These are phyloP conservation scores for Dittrichia graveolens DNA, from an alignment of 129 eudicot genomes.

Conservation along the genomic window DNA sequence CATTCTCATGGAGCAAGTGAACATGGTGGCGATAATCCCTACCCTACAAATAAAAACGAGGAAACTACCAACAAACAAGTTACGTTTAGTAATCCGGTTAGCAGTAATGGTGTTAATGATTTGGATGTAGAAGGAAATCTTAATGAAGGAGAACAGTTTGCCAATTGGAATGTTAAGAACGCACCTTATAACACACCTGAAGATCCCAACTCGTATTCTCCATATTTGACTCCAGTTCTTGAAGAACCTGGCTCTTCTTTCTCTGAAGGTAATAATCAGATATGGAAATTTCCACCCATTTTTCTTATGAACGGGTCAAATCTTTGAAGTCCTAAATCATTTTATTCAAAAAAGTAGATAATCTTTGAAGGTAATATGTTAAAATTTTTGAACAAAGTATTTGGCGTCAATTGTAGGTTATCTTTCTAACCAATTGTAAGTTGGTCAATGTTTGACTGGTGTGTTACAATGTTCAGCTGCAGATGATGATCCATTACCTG, in stretches of 20 bases:
- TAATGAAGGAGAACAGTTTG: slow-evolving; percentile 59
- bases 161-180: slow-evolving; percentile 58
- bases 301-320: neutral
- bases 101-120: slow-evolving; percentile 48
- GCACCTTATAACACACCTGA: slow-evolving; percentile 48
- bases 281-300: slow-evolving; percentile 7
- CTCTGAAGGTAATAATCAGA: slow-evolving; percentile 70
- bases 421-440: slow-evolving; percentile 5
- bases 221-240: slow-evolving; percentile 81
- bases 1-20: slow-evolving; percentile 38
- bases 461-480: slow-evolving; percentile 61
- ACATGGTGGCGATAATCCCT: slow-evolving; percentile 42
- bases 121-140: slow-evolving; percentile 46
- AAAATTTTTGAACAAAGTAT: neutral
- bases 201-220: slow-evolving; percentile 73
- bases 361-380: neutral
- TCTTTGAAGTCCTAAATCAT: neutral
- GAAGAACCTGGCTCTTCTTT: slow-evolving; percentile 93
- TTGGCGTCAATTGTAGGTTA: neutral
- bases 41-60: slow-evolving; percentile 45
- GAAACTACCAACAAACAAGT: slow-evolving; percentile 60
- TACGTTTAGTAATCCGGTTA: slow-evolving; percentile 72
- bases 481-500: slow-evolving; percentile 94
- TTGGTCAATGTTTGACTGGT: slow-evolving; percentile 15
- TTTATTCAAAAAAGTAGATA: neutral